Evolutionary conservation across 768 basidiomycete genomes (phyloP).

Genomic region (Leccinum aurantiacum): DNA sequence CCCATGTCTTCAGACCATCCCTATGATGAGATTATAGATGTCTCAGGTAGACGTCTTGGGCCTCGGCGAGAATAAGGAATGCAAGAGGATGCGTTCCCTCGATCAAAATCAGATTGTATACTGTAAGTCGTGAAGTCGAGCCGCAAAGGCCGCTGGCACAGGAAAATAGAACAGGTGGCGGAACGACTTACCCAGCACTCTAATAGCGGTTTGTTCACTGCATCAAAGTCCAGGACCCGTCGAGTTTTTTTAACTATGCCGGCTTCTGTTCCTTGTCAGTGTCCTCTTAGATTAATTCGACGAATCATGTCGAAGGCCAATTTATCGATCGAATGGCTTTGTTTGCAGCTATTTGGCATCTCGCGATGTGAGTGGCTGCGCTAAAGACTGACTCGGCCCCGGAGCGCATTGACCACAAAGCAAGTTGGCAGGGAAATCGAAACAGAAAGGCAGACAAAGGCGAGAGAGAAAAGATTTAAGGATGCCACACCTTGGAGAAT

Average conservation of each 20-base stretch:
- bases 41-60: constrained; percentile 20
- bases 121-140: neutral
- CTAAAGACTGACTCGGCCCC: too few species aligned
- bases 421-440: constrained; percentile 17
- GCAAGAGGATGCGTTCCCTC: neutral
- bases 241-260: neutral
- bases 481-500: neutral
- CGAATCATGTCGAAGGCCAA: neutral
- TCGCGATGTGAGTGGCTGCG: constrained; percentile 16
- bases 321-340: neutral
- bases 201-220: neutral
- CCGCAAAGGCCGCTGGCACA: neutral
- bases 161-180: neutral
- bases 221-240: neutral
- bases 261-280: neutral
- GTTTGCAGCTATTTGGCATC: constrained; percentile 18
- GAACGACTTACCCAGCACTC: neutral
- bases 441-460: constrained; percentile 13
- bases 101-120: neutral
- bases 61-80: constrained; percentile 4
- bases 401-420: constrained; percentile 29
- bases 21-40: constrained; percentile 21
- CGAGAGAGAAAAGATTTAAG: constrained; percentile 17
- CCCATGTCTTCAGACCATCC: constrained; percentile 33
- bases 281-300: neutral